Base-by-base conservation (phyloP, 2,329 filamentous ascomycete genomes). In the Fusarium heterosporum region DNA sequence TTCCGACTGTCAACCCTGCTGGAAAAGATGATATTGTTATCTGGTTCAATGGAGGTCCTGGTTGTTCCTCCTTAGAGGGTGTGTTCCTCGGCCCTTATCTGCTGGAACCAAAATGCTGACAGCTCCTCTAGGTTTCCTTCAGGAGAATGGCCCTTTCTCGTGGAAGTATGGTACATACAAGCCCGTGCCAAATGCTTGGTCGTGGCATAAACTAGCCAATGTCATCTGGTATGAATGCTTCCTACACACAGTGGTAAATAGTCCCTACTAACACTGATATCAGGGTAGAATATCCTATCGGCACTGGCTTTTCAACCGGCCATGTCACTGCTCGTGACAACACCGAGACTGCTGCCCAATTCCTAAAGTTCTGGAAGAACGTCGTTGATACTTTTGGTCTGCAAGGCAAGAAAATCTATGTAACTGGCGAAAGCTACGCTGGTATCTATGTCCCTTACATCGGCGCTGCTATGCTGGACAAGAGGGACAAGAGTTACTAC, bases 1-100 rank as follows among this genome's bases (percentile, higher is more conserved):
- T 71, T 10, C 68, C 68, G 0, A 71, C 68, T 2, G 66, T 65
- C 4, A 71, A 71, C 14, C 68, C 68, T 2, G 63, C 55, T 17
- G 68, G 68, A 6, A 71, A 71, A 9, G 68, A 71, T 6, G 68
- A 71, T 25, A 55, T 71, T 10, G 50, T 71, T 1, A 71, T 71
- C 22, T 71, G 68, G 68, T 54, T 71, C 6, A 71, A 71, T 2
- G 68, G 68, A 19, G 68, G 68, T 2, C 68, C 68, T 8, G 68
- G 46, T 0, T 62, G 59, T 11, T 62, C 59, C 0, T 62, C 59
- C 3, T 2, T 62, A 6, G 59, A 62, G 39, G 58, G 58, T 61
- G 29, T 3, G 3, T 19, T 0, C 12, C 0, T 1, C 1, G 3
- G 0, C 8, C 19, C 1, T n/a, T 7, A 4, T 9, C 16, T 17